A percentile compares a stretch with the other conserved stretches of the same genome.
Conservation (phyloP, 306 rosid genomes). For the Begonia loranthoides region DNA sequence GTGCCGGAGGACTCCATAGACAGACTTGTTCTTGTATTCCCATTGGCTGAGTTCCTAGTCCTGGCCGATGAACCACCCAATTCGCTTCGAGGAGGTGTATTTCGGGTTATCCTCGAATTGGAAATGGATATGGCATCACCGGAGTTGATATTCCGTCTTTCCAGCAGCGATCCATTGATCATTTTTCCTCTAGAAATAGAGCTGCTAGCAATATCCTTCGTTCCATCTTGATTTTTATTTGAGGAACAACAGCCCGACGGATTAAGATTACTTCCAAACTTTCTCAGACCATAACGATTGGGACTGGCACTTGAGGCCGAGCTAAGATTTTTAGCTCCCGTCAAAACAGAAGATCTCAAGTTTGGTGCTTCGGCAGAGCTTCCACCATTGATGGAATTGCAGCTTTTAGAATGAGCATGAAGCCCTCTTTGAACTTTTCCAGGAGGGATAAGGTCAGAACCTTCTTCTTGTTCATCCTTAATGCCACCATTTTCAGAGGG, state of each 20-base stretch:
- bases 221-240: slow-evolving; percentile 37
- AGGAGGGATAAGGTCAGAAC: too few relatives aligned
- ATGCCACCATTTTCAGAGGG: slow-evolving; percentile 72
- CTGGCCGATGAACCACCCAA: slow-evolving; percentile 36
- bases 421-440: slow-evolving; percentile 36
- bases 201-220: slow-evolving; percentile 52
- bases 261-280: slow-evolving; percentile 51
- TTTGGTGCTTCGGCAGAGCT: slow-evolving; percentile 51
- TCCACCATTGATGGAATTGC: slow-evolving; percentile 24
- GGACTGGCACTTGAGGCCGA: slow-evolving; percentile 36
- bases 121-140: slow-evolving; percentile 60
- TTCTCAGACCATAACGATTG: slow-evolving; percentile 60
- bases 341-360: slow-evolving; percentile 14
- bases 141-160: slow-evolving; percentile 32
- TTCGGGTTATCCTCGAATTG: slow-evolving; percentile 60
- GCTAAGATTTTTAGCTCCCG: slow-evolving; percentile 27
- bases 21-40: slow-evolving; percentile 40
- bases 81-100: slow-evolving; percentile 44
- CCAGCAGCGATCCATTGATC: slow-evolving; percentile 39
- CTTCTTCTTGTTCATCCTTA: slow-evolving; percentile 44
- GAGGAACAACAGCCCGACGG: slow-evolving; percentile 52
- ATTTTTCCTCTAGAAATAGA: slow-evolving; percentile 66
- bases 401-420: slow-evolving; percentile 22
- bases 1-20: slow-evolving; percentile 28
- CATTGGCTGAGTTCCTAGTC: slow-evolving; percentile 37